Percentiles rank a stretch among this genome's conserved stretches.
These are phyloP conservation scores for Sutorius eximius DNA, from an alignment of 1,284 basidiomycete species.

Conservation along the genomic window DNA sequence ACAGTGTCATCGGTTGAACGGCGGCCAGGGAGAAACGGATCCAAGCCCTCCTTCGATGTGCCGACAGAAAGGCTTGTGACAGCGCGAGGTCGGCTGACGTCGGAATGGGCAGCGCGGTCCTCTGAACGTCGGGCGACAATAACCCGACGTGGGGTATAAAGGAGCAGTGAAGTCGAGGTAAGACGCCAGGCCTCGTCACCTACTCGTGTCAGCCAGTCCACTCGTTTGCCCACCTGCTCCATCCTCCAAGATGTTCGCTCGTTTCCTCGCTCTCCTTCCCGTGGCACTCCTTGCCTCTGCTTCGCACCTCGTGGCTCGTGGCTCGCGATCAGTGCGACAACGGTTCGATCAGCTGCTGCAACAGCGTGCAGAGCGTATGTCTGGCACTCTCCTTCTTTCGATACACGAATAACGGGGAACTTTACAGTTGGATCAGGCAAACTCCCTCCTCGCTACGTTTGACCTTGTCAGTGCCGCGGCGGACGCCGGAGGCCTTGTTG, in stretches of 20 bases:
- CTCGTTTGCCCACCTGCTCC: not conserved
- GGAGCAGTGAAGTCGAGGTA: not conserved
- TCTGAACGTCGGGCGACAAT: not conserved
- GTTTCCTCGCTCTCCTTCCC: conserved; percentile 16
- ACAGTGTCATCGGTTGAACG: not conserved
- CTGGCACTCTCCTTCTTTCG: no score
- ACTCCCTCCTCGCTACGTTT: not conserved
- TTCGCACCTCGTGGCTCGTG: conserved; percentile 4
- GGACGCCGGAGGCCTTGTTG: conserved; percentile 5
- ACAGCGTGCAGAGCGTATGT: conserved; percentile 6
- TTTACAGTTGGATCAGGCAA: conserved; percentile 1
- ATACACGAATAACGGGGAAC: not conserved
- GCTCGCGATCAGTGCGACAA: conserved; percentile 10
- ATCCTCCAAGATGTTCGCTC: conserved; percentile 11
- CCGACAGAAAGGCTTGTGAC: not conserved
- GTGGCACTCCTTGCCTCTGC: conserved; percentile 16
- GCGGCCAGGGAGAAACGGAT: not conserved
- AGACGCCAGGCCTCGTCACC: not conserved
- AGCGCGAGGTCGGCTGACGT: not conserved
- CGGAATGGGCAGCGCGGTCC: not conserved
- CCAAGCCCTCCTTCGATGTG: not conserved
- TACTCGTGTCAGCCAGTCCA: conserved; percentile 1
- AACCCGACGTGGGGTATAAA: conserved; percentile 9
- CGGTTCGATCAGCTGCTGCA: conserved; percentile 11
- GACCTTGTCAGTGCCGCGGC: not conserved